These are phyloP conservation scores for Mucuna pruriens DNA, from an alignment of 306 rosid genomes.

Conservation along the genomic window DNA sequence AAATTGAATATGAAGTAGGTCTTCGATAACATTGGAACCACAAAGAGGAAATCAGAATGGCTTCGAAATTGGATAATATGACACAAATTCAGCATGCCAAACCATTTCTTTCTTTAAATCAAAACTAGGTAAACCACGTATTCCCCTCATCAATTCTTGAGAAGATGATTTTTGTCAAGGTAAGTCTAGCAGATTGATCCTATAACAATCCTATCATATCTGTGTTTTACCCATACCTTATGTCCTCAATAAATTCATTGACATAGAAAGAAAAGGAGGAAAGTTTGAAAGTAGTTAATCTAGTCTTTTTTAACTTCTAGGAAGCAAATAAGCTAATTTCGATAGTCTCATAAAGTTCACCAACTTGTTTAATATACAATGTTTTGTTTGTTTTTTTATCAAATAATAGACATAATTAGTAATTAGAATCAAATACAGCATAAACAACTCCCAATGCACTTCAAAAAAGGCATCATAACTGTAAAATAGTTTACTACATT, in stretches of 20 bases:
- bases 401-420: neutral
- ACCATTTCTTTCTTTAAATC: conserved; percentile 20
- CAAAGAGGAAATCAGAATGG: conserved; percentile 3
- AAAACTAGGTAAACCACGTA: neutral
- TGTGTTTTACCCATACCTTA: conserved; percentile 13
- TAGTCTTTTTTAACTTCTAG: neutral
- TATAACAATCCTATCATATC: conserved; percentile 5
- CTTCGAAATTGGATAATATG: neutral
- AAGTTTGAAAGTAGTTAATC: neutral
- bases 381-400: neutral
- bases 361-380: neutral
- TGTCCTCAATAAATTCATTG: neutral
- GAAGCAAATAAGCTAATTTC: conserved; percentile 2
- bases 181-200: neutral
- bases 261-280: neutral
- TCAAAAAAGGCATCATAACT: neutral
- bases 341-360: neutral
- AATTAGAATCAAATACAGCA: neutral
- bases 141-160: conserved; percentile 26
- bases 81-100: neutral
- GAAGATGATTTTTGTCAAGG: neutral
- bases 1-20: conserved; percentile 19
- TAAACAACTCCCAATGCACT: neutral
- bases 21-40: conserved; percentile 10
- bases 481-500: neutral